phyloP scores from a whole-genome alignment of 2,329 filamentous ascomycete species.

The Aschersonia sp. region DNA sequence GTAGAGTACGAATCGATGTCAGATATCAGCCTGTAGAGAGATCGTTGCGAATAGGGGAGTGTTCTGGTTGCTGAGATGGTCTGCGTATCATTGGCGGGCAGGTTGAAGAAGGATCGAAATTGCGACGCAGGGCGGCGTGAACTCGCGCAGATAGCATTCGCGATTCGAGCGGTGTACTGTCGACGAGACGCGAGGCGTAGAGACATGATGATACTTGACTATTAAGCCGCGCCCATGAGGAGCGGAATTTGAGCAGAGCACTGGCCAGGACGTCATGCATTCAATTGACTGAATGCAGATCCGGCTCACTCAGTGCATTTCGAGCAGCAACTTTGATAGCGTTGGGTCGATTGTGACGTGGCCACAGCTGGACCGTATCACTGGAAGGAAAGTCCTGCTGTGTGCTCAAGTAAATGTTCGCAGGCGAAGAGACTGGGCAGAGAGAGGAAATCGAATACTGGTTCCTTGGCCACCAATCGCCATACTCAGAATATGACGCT shows the following conservation, averaged over 20 bases:
- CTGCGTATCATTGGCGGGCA: constrained; percentile 28
- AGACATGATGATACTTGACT: neutral
- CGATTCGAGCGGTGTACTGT: neutral
- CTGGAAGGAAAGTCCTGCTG: no score
- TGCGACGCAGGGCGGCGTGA: constrained; percentile 2
- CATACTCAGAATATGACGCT: no score
- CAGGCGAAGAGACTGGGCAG: no score
- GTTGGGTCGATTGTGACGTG: no score
- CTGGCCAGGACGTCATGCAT: neutral
- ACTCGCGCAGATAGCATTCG: neutral
- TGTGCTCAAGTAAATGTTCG: no score
- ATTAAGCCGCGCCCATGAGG: no score
- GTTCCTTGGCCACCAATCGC: no score
- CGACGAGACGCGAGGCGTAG: neutral
- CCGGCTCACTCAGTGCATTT: no score
- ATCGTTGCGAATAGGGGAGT: constrained; percentile 56
- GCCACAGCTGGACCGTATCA: no score
- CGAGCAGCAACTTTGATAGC: no score
- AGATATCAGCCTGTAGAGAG: constrained; percentile 75
- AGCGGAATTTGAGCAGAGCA: neutral
- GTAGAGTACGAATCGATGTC: constrained; percentile 71
- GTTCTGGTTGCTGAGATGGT: constrained; percentile 58
- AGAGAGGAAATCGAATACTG: no score
- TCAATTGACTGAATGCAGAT: neutral
- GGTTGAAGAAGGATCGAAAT: constrained; percentile 6